phyloP scores from a whole-genome alignment of 2,329 filamentous ascomycete species.

The Clarireedia paspali region DNA sequence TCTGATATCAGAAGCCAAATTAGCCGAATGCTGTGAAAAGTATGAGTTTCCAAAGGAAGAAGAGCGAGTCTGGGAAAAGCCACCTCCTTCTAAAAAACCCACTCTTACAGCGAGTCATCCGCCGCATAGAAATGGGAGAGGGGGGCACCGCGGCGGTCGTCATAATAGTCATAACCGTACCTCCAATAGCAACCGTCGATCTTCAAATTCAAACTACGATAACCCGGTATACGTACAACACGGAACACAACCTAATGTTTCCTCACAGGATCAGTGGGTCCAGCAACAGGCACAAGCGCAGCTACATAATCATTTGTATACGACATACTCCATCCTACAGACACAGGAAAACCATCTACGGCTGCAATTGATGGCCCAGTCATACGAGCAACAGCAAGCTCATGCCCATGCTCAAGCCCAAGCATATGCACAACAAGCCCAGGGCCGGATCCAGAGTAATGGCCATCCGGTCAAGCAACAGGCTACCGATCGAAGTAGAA shows the following conservation, averaged over 20 bases:
- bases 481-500: slow-evolving; percentile 45
- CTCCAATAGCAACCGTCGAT: slow-evolving; percentile 25
- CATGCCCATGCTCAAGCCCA: slow-evolving; percentile 34
- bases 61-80: slow-evolving; percentile 44
- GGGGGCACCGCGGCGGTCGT: slow-evolving; percentile 22
- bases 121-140: slow-evolving; percentile 32
- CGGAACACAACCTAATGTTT: slow-evolving; percentile 18
- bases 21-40: slow-evolving; percentile 79
- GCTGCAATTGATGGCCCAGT: slow-evolving; percentile 40
- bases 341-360: slow-evolving; percentile 39
- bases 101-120: slow-evolving; percentile 47
- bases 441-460: slow-evolving; percentile 29
- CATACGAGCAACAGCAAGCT: slow-evolving; percentile 35
- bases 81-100: slow-evolving; percentile 45
- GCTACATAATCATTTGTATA: slow-evolving; percentile 31
- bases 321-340: slow-evolving; percentile 32
- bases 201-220: slow-evolving; percentile 28
- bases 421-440: slow-evolving; percentile 36
- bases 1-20: slow-evolving; percentile 66
- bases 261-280: slow-evolving; percentile 27
- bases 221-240: slow-evolving; percentile 19
- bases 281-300: slow-evolving; percentile 29
- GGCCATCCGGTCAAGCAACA: slow-evolving; percentile 29
- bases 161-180: slow-evolving; percentile 24
- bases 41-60: slow-evolving; percentile 81